Conservation (phyloP, 169 alveolate genomes). For the Plasmodium berghei region DNA sequence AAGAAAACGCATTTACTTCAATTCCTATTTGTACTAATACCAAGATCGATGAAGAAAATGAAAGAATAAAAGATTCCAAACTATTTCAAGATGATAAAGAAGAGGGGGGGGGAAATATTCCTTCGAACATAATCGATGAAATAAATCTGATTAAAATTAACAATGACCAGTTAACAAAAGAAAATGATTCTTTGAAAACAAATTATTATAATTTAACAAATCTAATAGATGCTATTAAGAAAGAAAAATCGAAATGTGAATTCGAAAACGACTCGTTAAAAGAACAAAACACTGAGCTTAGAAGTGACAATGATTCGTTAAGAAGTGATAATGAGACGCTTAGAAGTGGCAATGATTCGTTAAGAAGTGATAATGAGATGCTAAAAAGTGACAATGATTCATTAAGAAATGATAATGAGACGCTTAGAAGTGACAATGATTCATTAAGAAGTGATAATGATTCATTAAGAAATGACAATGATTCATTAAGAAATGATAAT, state of each 20-base stretch:
- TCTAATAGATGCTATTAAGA: neutral
- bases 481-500: neutral
- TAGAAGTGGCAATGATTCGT: neutral
- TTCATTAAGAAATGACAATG: no score
- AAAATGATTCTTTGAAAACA: neutral
- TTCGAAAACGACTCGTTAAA: neutral
- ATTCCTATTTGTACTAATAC: no score
- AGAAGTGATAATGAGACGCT: neutral
- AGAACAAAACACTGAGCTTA: neutral
- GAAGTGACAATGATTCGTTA: neutral
- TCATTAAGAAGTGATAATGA: no score
- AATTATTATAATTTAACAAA: neutral
- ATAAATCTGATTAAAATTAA: neutral
- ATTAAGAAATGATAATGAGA: neutral
- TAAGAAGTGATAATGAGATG: neutral
- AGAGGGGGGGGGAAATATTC: neutral
- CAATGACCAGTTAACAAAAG: slow-evolving; percentile 1
- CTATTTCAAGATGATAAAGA: neutral
- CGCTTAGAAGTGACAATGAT: neutral
- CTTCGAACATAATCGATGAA: neutral
- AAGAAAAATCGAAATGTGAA: neutral
- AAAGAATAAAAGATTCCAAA: neutral
- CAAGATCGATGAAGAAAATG: no score
- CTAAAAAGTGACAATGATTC: neutral
- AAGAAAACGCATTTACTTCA: no score